A percentile compares a stretch with the other conserved stretches of the same genome.
These are phyloP conservation scores for Brassica carinata DNA, from an alignment of 345 rosid genomes.

Conservation along the genomic window DNA sequence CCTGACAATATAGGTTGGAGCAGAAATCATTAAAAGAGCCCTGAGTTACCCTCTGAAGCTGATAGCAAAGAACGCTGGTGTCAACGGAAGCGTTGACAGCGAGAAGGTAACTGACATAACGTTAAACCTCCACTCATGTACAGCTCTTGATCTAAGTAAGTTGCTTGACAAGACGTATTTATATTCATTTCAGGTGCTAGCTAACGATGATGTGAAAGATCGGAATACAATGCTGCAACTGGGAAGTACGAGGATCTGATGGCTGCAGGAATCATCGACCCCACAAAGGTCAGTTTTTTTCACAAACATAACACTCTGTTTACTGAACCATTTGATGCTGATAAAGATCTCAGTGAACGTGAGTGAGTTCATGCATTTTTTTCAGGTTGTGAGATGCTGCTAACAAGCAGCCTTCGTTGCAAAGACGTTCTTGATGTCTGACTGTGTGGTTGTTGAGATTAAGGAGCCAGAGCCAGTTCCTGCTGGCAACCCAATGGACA, in stretches of 20 bases:
- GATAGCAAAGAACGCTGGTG: background rate
- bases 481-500: slow-evolving; percentile 87
- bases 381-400: slow-evolving; percentile 96
- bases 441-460: slow-evolving; percentile 96
- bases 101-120: background rate
- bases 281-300: slow-evolving; percentile 71
- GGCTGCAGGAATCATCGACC: slow-evolving; percentile 93
- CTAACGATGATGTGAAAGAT: slow-evolving; percentile 61
- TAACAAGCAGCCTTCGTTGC: slow-evolving; percentile 93
- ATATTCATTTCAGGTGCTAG: slow-evolving; percentile 62
- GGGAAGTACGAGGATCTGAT: slow-evolving; percentile 92
- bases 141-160: background rate
- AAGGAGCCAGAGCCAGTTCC: slow-evolving; percentile 78
- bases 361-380: background rate
- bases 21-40: background rate
- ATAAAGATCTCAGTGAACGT: background rate
- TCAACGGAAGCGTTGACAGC: background rate
- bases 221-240: slow-evolving; percentile 90
- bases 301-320: background rate
- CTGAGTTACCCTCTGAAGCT: background rate
- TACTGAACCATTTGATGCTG: slow-evolving; percentile 5
- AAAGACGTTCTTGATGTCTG: slow-evolving; percentile 95
- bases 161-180: background rate
- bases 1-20: background rate
- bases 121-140: background rate